These are phyloP conservation scores for Psilocybe tampanensis DNA, from an alignment of 768 basidiomycete genomes.

Conservation along the genomic window DNA sequence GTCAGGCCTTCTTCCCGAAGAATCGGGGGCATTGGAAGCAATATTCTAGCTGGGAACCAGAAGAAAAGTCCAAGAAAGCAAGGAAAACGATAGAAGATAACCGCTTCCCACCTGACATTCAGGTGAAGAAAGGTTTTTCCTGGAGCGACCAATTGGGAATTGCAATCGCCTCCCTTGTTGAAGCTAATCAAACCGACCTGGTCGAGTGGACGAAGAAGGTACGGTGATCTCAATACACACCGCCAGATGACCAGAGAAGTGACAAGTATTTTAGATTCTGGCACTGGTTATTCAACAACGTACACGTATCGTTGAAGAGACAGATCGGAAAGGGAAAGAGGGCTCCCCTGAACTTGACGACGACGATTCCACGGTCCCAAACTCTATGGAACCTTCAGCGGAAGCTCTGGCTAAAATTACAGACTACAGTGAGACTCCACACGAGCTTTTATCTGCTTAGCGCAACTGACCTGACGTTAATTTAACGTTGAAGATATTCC, in stretches of 20 bases:
- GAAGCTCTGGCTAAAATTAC: slow-evolving; percentile 70
- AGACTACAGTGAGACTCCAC: slow-evolving; percentile 66
- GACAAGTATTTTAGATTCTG: slow-evolving; percentile 52
- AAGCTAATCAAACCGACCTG: slow-evolving; percentile 61
- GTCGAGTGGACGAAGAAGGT: slow-evolving; percentile 86
- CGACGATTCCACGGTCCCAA: slow-evolving; percentile 28
- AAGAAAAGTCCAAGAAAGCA: slow-evolving; percentile 36
- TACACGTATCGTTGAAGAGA: slow-evolving; percentile 61
- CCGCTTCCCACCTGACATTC: slow-evolving; percentile 64
- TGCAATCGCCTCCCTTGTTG: slow-evolving; percentile 71
- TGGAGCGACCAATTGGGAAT: slow-evolving; percentile 93
- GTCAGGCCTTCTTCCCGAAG: slow-evolving; percentile 87
- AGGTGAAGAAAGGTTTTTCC: slow-evolving; percentile 84
- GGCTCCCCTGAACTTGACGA: slow-evolving; percentile 34
- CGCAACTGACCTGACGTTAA: background rate
- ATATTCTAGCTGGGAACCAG: slow-evolving; percentile 78
- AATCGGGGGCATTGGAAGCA: slow-evolving; percentile 86
- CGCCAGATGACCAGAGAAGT: background rate
- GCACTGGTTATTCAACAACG: slow-evolving; percentile 60
- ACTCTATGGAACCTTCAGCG: slow-evolving; percentile 54
- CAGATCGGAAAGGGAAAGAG: slow-evolving; percentile 45
- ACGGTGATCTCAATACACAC: slow-evolving; percentile 28
- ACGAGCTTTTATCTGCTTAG: background rate
- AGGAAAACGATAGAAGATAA: slow-evolving; percentile 43
- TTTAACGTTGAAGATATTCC: slow-evolving; percentile 60